Evolutionary conservation across 1,139 yeast genomes (phyloP).

Genomic region (Lodderomyces margitis): DNA sequence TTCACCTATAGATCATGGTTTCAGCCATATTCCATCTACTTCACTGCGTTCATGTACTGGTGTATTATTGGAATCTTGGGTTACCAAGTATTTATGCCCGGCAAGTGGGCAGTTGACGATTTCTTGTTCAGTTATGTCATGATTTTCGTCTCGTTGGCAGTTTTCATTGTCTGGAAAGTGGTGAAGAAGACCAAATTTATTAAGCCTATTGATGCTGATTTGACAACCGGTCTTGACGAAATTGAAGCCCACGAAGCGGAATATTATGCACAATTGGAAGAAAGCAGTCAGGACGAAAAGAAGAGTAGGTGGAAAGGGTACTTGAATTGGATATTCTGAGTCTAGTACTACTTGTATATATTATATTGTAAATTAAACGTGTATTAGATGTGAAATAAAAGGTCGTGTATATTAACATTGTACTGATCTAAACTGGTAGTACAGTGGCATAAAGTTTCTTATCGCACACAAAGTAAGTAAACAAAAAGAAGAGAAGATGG

Average conservation of each 20-base stretch:
- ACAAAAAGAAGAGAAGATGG: too few species aligned
- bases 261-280: conserved; percentile 24
- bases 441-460: too few species aligned
- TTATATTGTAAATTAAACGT: too few species aligned
- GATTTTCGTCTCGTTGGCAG: conserved; percentile 28
- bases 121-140: conserved; percentile 44
- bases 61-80: conserved; percentile 41
- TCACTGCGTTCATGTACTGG: conserved; percentile 31
- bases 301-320: not conserved
- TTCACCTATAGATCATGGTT: conserved; percentile 33
- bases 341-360: too few species aligned
- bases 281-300: conserved; percentile 1
- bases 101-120: conserved; percentile 29
- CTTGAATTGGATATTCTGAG: conserved; percentile 6
- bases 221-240: conserved; percentile 32
- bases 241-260: conserved; percentile 42
- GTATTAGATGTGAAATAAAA: too few species aligned
- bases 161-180: conserved; percentile 34
- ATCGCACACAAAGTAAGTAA: too few species aligned
- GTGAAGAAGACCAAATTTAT: conserved; percentile 24
- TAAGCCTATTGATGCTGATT: conserved; percentile 33
- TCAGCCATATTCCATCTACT: conserved; percentile 32
- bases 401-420: too few species aligned
- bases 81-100: conserved; percentile 37
- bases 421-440: too few species aligned